Evolutionary conservation across 495 filamentous ascomycete genomes (phyloP), one percentile per base, ranked within the genome.

Genomic region (Cercophora sp.): DNA sequence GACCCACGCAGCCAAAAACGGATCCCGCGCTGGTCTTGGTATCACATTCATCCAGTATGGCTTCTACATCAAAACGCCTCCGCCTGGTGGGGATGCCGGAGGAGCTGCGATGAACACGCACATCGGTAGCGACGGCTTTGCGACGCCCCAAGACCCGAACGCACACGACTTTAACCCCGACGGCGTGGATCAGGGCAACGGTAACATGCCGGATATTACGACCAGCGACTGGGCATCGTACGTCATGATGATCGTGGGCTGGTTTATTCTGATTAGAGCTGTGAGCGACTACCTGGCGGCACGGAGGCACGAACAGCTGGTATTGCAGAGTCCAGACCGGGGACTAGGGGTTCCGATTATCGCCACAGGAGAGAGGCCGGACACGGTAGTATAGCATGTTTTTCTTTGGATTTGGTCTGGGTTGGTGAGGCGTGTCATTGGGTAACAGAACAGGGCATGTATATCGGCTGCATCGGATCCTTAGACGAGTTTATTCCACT

Each of bases 1-100:
- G 34, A 96, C 91, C 8, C 93, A 98, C 68, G 93, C 93, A 11
- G 94, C 93, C 52, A 97, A 97, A 74, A 96, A 98, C 63, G 93
- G 93, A 41, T 95, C 91, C 45, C 84, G 88, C 65, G 91, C 91
- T 42, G 93, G 93, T 35, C 84, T 98, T 54, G 93, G 94, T 35
- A 89, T 98, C 50, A 96, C 88, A 2, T 79, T 98, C n/a, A 88
- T 98, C 47, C 91, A 96, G 68, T 95, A 91, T 61, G 93, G 93
- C 15, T 97, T 98, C 70, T 86, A 85, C 56, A 93, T 97, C 90
- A 91, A 91, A 63, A 53, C 61, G 11, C 20, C 42, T 61, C 4
- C 46, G 40, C 36, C 31, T 35, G 11, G 8, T 0, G 70, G 41
- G 2, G 56, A 71, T 4, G 60, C 55, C 20, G 34, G 72, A 1